These are phyloP conservation scores for Jasminum sambac DNA, from an alignment of 257 asterid genomes.

Conservation along the genomic window DNA sequence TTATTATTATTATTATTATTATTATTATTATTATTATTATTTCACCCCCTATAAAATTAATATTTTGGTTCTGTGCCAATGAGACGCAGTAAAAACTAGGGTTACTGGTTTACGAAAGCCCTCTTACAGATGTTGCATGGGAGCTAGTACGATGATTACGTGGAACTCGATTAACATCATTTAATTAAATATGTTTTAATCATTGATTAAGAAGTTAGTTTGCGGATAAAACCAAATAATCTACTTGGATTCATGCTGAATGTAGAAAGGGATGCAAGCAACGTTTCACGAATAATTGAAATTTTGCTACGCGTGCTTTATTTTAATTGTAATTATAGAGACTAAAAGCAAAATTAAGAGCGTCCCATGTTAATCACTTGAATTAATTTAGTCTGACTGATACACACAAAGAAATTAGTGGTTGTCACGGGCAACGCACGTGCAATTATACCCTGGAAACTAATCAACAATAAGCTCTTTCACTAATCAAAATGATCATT, in stretches of 20 bases:
- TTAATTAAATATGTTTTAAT: not conserved
- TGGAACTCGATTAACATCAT: not conserved
- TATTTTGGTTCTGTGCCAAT: too few relatives aligned
- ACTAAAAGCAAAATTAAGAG: constrained; percentile 17
- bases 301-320: constrained; percentile 37
- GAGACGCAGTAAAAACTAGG: too few relatives aligned
- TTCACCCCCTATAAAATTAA: too few relatives aligned
- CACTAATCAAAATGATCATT: not conserved
- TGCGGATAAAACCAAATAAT: constrained; percentile 5
- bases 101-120: constrained; percentile 23
- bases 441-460: constrained; percentile 24
- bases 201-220: not conserved
- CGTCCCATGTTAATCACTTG: constrained; percentile 14
- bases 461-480: not conserved
- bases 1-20: too few relatives aligned
- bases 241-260: constrained; percentile 26
- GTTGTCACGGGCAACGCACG: constrained; percentile 36
- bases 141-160: constrained; percentile 22
- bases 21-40: too few relatives aligned
- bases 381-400: not conserved
- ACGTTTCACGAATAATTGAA: constrained; percentile 25
- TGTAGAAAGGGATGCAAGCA: constrained; percentile 29
- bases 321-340: constrained; percentile 21
- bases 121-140: constrained; percentile 36
- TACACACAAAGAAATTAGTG: constrained; percentile 26